Evolutionary conservation across 2,329 filamentous ascomycete genomes (phyloP), one percentile per base, ranked within the genome.

Genomic region (Fusarium sublunatum): DNA sequence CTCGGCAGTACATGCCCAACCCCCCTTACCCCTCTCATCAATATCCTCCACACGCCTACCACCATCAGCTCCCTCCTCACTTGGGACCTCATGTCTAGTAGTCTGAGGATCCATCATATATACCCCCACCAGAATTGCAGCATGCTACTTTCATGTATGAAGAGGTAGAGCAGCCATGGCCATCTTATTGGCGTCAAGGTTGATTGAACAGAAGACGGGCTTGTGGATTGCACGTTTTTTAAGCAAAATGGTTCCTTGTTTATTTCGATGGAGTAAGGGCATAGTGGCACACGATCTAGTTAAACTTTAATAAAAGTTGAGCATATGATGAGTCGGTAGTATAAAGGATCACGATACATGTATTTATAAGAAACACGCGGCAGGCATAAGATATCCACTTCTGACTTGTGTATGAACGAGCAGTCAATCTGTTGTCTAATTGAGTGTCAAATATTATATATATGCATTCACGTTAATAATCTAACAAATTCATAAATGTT

Each of bases 51-150:
- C 56, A 61, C 10, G 51, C 47, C 15, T 64, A 61, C 7, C 47
- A 62, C 6, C 61, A 62, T 22, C 54, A 61, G 12, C 12, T 61
- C 9, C 46, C 58, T 36, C 46, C 61, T 7, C 67, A 69, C 24
- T 52, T 64, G 5, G 57, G 59, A 25, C 59, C 39, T 41, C 35
- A 52, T 29, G 47, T 55, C 40, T 66, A 67, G 44, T 19, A 50
- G 32, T n/a, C 40, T 12, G 36, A 4, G 39, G 41, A 5, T n/a
- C 25, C 10, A 8, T 10, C 25, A 13, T 19, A 22, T 12, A 31
- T 36, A 31, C 15, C 28, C 22, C 10, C 32, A 11, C 9, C 5
- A 7, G 8, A n/a, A 28, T 53, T 38, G 40, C 39, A 6, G 22
- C 29, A 46, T 29, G n/a, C 12, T 34, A 5, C 31, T 34, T 2